phyloP scores from a whole-genome alignment of 257 asterid genomes.

The Fraxinus americana region DNA sequence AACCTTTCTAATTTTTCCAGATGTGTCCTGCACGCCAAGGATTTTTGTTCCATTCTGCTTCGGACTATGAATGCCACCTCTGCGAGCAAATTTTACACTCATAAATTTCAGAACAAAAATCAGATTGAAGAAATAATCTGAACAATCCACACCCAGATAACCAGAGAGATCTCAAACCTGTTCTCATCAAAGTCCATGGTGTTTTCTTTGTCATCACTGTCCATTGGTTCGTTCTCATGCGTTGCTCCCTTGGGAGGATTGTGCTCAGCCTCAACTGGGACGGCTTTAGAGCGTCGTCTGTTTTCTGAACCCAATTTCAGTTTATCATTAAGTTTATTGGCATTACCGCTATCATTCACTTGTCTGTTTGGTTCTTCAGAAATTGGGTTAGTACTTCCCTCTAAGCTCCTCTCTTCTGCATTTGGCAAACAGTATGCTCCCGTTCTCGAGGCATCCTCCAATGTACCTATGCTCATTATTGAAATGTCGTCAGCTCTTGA shows the following conservation, averaged over 20 bases:
- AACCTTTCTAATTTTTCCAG: slow-evolving; percentile 32
- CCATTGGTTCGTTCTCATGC: slow-evolving; percentile 6
- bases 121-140: not conserved
- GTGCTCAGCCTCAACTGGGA: not conserved
- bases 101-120: not conserved
- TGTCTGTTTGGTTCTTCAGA: slow-evolving; percentile 8
- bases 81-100: slow-evolving; percentile 12
- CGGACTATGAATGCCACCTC: slow-evolving; percentile 24
- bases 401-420: not conserved
- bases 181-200: slow-evolving; percentile 34
- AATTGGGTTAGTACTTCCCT: slow-evolving; percentile 14
- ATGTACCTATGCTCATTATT: not conserved
- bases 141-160: not conserved
- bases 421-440: not conserved
- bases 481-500: not conserved
- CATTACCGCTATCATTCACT: slow-evolving; percentile 17
- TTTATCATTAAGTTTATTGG: slow-evolving; percentile 1
- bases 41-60: slow-evolving; percentile 25
- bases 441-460: slow-evolving; percentile 14
- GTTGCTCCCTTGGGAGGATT: slow-evolving; percentile 17
- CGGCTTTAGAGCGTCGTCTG: slow-evolving; percentile 1
- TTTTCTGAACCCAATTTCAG: slow-evolving; percentile 12
- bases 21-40: slow-evolving; percentile 26
- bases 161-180: slow-evolving; percentile 28
- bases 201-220: slow-evolving; percentile 47